A percentile compares a stretch with the other conserved stretches of the same genome.
Evolutionary conservation across 2,329 filamentous ascomycete species (phyloP).

Genomic region (Sporothrix pallida): DNA sequence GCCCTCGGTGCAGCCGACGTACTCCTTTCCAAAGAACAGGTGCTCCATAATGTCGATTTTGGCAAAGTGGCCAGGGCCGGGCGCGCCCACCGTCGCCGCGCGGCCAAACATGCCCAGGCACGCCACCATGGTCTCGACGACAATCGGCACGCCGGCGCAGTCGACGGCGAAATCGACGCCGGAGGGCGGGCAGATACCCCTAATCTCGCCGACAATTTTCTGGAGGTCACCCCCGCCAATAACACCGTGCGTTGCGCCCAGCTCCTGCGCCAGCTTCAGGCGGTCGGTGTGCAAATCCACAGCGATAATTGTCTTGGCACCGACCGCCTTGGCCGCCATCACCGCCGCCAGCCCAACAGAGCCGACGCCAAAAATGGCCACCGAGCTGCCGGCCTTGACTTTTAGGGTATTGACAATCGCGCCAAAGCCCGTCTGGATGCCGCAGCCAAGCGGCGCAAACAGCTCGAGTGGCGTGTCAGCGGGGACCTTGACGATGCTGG

Average conservation of each 20-base stretch:
- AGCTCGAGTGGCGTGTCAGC: slow-evolving; percentile 39
- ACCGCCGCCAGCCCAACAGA: slow-evolving; percentile 46
- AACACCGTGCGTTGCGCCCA: slow-evolving; percentile 19
- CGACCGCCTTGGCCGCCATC: slow-evolving; percentile 14
- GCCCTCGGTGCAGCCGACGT: slow-evolving; percentile 43
- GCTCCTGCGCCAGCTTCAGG: background rate
- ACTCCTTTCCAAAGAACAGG: slow-evolving; percentile 42
- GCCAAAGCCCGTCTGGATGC: slow-evolving; percentile 48
- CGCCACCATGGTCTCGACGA: slow-evolving; percentile 55
- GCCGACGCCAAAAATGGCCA: slow-evolving; percentile 47
- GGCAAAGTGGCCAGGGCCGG: slow-evolving; percentile 35
- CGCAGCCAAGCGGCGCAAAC: slow-evolving; percentile 47
- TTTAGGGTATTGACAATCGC: slow-evolving; percentile 45
- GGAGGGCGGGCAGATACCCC: slow-evolving; percentile 42
- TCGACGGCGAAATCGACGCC: slow-evolving; percentile 46
- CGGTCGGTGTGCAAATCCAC: background rate
- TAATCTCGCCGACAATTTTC: background rate
- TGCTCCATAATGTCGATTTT: slow-evolving; percentile 42
- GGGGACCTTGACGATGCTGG: slow-evolving; percentile 43
- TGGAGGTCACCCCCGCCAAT: background rate
- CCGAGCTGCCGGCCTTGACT: slow-evolving; percentile 40
- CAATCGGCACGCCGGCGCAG: slow-evolving; percentile 45
- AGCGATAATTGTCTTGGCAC: background rate
- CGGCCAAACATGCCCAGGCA: slow-evolving; percentile 46
- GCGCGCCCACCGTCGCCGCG: slow-evolving; percentile 42